Base-by-base conservation (phyloP, 352 stramenopile species). In the Plasmopara halstedii region DNA sequence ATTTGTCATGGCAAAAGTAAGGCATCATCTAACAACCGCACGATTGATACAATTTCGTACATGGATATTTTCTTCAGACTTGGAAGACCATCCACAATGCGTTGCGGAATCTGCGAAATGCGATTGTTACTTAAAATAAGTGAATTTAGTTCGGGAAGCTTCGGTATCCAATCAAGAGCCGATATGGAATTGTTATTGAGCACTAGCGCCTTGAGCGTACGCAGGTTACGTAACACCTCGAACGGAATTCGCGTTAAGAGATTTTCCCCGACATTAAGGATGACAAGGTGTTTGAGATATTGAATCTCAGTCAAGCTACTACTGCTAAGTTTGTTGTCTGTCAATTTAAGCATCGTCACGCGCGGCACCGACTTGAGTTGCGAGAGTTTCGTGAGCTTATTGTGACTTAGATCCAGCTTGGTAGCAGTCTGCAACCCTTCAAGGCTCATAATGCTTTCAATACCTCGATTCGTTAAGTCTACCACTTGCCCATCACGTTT, bases 131-230 rank as follows among this genome's bases (percentile, higher is more conserved):
- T 91, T 40, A 93, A 64, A 42, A 93, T 88, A 17, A 93, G 58
- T 42, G 82, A 90, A 61, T 88, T 91, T 8, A 93, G 64, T 31
- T 88, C 71, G 15, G 74, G 66, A 21, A 93, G 56, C 41, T 78
- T 81, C 0, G 82, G 82, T 17, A 93, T 43, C 82, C 82, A 93
- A 34, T 91, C 82, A n/a, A 93, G 51, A 19, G 77, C 71, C 23
- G 73, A 79, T 37, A 93, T 89, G 25, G 69, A 57, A 56, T 93
- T 93, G 53, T 86, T 88, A 53, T 89, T 93, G 15, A 93, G 68
- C 48, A 93, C 75, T 2, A 90, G 67, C 39, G 75, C 82, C 53
- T 91, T 91, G 34, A 93, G 67, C 22, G 68, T 62, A 29, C 68
- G 65, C 48, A 88, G 45, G 21, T 86, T 70, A 27, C 76, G 73